phyloP scores from a whole-genome alignment of 2,329 filamentous ascomycete genomes.

The Pseudofabraea citricarpa region DNA sequence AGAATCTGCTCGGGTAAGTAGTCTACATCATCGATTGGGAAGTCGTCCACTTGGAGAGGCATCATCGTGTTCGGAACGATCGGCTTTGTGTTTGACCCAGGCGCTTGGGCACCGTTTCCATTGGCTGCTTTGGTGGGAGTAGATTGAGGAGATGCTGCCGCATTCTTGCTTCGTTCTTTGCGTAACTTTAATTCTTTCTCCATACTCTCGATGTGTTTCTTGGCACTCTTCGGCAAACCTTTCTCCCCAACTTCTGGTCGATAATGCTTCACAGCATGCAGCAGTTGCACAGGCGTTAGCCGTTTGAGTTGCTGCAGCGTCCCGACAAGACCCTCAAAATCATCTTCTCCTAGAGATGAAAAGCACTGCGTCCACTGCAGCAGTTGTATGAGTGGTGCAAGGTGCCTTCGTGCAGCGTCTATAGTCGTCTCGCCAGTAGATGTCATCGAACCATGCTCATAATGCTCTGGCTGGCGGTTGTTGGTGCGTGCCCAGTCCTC shows the following conservation, averaged over 20 bases:
- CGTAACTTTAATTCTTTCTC: conserved; percentile 67
- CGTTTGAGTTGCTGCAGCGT: conserved; percentile 86
- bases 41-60: conserved; percentile 17
- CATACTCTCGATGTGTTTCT: conserved; percentile 78
- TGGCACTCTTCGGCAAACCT: conserved; percentile 77
- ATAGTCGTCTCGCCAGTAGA: conserved; percentile 82
- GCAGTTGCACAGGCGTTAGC: conserved; percentile 79
- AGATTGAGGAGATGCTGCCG: conserved; percentile 38
- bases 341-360: conserved; percentile 80
- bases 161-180: conserved; percentile 47
- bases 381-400: conserved; percentile 87
- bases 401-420: conserved; percentile 76
- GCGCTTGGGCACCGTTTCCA: conserved; percentile 38
- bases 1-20: conserved; percentile 72
- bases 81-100: conserved; percentile 34
- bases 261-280: conserved; percentile 91
- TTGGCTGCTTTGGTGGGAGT: conserved; percentile 36
- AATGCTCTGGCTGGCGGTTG: conserved; percentile 92
- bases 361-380: conserved; percentile 98
- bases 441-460: conserved; percentile 83
- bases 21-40: conserved; percentile 47
- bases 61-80: conserved; percentile 14
- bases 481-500: conserved; percentile 96
- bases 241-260: conserved; percentile 94
- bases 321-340: conserved; percentile 80